Evolutionary conservation across 768 basidiomycete species (phyloP).

Genomic region (Trametes meyenii): DNA sequence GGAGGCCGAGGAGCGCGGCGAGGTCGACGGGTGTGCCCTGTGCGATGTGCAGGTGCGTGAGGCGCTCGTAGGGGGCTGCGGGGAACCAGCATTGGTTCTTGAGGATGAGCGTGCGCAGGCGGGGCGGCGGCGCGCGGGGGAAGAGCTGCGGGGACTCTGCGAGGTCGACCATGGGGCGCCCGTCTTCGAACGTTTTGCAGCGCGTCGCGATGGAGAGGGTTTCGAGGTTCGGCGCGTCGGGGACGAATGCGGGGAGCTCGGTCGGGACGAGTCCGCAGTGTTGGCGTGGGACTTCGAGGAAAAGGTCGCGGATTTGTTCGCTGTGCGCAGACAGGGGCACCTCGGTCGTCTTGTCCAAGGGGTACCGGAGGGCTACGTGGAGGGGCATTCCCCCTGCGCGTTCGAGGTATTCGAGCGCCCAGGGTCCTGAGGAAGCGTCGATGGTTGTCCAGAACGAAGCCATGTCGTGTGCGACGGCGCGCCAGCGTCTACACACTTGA

Average conservation of each 20-base stretch:
- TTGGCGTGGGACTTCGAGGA: background rate
- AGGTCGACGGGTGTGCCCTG: slow-evolving; percentile 14
- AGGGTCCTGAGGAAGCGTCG: background rate
- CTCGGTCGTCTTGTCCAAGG: background rate
- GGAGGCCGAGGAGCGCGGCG: slow-evolving; percentile 12
- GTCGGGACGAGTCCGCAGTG: slow-evolving; percentile 4
- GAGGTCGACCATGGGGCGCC: slow-evolving; percentile 19
- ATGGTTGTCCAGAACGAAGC: slow-evolving; percentile 18
- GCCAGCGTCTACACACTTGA: slow-evolving; percentile 19
- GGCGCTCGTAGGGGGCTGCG: slow-evolving; percentile 1
- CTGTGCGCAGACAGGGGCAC: background rate
- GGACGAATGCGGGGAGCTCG: background rate
- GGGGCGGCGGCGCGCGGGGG: background rate
- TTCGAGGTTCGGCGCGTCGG: slow-evolving; percentile 3
- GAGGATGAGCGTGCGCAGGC: slow-evolving; percentile 12
- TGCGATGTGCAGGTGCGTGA: slow-evolving; percentile 19
- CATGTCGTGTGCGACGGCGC: slow-evolving; percentile 12
- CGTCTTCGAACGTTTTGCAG: slow-evolving; percentile 13
- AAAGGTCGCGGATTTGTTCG: slow-evolving; percentile 9
- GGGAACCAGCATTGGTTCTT: slow-evolving; percentile 20
- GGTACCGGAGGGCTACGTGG: slow-evolving; percentile 7
- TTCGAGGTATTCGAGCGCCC: background rate
- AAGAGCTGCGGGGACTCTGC: background rate
- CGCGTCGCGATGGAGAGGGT: slow-evolving; percentile 11
- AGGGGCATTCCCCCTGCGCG: slow-evolving; percentile 16